Percentiles rank a stretch among this genome's conserved stretches.
These are phyloP conservation scores for Cetraspora pellucida DNA, from an alignment of 192 early-diverging fungal genomes.

Conservation along the genomic window DNA sequence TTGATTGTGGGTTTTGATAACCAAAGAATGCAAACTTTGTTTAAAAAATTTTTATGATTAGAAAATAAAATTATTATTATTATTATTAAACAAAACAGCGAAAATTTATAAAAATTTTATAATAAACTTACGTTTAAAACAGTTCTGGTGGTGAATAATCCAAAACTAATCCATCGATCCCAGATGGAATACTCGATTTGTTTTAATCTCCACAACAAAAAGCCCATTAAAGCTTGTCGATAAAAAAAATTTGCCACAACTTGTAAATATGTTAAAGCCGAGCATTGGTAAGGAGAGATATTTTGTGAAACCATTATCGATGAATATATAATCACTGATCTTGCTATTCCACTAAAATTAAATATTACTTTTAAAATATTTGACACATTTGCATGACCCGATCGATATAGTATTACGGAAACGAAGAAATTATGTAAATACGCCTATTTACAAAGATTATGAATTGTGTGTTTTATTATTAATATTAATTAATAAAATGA, in stretches of 20 bases:
- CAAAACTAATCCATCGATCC: slow-evolving; percentile 19
- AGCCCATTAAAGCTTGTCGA: slow-evolving; percentile 3
- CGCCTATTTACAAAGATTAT: neutral
- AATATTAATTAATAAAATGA: neutral
- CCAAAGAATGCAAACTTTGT: no score
- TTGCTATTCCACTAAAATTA: slow-evolving; percentile 16
- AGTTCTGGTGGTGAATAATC: neutral
- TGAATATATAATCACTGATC: neutral
- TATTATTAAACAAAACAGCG: no score
- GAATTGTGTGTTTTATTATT: neutral
- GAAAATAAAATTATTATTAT: no score
- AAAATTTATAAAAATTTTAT: no score
- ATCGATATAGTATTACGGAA: slow-evolving; percentile 9
- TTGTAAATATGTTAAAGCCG: neutral
- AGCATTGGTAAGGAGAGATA: neutral
- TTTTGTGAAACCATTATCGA: neutral
- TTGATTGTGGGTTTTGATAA: no score
- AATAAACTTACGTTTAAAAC: slow-evolving; percentile 7
- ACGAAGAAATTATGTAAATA: slow-evolving; percentile 21
- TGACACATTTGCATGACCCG: neutral
- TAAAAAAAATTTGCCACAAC: slow-evolving; percentile 16
- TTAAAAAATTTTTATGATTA: no score
- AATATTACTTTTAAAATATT: slow-evolving; percentile 29
- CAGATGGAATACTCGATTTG: slow-evolving; percentile 28
- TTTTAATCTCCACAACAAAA: slow-evolving; percentile 31